Evolutionary conservation across 2,329 filamentous ascomycete genomes (phyloP), one percentile per base, ranked within the genome.

Genomic region (Thermochaetoides dissita): DNA sequence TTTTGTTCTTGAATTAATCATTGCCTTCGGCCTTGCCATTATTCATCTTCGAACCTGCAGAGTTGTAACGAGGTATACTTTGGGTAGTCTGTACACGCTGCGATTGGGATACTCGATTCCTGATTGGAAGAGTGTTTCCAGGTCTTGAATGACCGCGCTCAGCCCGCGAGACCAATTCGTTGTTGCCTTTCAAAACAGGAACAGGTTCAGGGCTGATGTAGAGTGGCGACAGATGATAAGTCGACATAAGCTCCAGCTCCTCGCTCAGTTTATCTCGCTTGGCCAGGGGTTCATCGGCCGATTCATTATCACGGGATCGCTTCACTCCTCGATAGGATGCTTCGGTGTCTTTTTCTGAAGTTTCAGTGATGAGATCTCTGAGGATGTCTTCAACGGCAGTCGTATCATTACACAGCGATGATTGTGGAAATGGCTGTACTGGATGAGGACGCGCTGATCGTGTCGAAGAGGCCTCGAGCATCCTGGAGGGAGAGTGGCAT

Each of bases 191-290:
- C 17, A 24, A 24, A 5, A 24, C 17, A 24, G 17, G 5, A 24
- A 8, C 10, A 1, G 41, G 31, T 24, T 36, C 30, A 8, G 17
- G 37, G 6, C 32, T 8, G n/a, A 34, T 31, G 10, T 31, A 38
- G 38, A 29, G 24, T 11, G 29, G 30, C 36, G 37, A 37, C 10
- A 11, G 37, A 9, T 34, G 30, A n/a, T 32, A 11, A n/a, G 42
- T 37, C 11, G 31, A 32, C 41, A 59, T 50, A 35, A 51, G 41
- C 8, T 57, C 52, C n/a, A 57, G 49, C 38, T 58, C 54, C 34
- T 49, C 51, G 6, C 48, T 47, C 40, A 61, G 44, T 39, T 53
- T 56, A 42, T 60, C 55, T 43, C 54, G 46, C 41, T 54, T 47
- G 8, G 55, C 49, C 3, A 45, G 38, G 6, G 46, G 57, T 31